Conservation (phyloP, 1,284 basidiomycete genomes). For the Irpex lacteus region DNA sequence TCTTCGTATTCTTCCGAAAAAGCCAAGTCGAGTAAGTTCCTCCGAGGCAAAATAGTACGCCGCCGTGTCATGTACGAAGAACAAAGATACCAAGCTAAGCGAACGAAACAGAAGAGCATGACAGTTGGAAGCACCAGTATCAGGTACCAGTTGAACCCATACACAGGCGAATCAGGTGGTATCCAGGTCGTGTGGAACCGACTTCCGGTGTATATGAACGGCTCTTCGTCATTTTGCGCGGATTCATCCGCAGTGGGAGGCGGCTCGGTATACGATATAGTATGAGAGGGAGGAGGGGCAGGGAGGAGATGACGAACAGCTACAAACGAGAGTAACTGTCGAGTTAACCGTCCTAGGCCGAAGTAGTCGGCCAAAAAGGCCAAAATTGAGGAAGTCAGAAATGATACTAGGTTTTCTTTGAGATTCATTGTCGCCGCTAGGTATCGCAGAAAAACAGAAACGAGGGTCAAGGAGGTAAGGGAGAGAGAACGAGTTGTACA, state of each 20-base stretch:
- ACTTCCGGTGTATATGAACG: background rate
- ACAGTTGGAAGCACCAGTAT: background rate
- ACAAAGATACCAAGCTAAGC: background rate
- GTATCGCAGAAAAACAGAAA: slow-evolving; percentile 1
- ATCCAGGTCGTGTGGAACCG: background rate
- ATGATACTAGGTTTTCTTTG: background rate
- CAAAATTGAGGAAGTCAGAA: background rate
- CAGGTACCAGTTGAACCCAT: background rate
- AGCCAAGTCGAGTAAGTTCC: background rate
- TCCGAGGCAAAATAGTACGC: background rate
- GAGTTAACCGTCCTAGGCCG: background rate
- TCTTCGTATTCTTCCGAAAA: background rate
- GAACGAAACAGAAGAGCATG: background rate
- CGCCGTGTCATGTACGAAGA: background rate
- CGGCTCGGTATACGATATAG: background rate
- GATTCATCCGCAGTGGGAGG: background rate
- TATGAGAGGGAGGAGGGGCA: background rate
- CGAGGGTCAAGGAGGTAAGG: background rate
- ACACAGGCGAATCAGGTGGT: background rate
- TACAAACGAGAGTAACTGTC: background rate
- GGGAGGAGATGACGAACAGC: slow-evolving; percentile 1
- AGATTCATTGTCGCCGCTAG: background rate
- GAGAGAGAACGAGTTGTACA: background rate
- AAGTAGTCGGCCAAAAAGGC: background rate
- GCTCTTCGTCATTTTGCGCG: background rate